Conservation (phyloP, 2,329 filamentous ascomycete species). For the Sporothrix pseudoabietina region DNA sequence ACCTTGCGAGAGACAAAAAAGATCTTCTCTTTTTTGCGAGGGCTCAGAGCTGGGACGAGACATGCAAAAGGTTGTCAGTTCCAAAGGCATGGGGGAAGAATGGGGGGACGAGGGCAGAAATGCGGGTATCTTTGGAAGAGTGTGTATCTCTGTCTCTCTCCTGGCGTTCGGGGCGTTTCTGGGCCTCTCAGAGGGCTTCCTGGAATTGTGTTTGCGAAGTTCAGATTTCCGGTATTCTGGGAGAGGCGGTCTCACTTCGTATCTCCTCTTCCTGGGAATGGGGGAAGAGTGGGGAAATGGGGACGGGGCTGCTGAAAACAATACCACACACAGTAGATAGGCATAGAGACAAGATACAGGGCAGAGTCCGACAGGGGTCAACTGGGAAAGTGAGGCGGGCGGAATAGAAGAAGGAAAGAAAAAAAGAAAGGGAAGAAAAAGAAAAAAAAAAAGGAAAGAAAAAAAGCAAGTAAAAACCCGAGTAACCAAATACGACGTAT, state of each 20-base stretch:
- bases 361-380: not conserved
- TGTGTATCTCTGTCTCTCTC: too few species aligned
- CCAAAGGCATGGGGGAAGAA: not conserved
- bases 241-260: not conserved
- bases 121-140: not conserved
- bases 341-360: not conserved
- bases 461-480: not conserved
- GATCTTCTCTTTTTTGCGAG: not conserved
- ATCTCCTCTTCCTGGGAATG: not conserved
- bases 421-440: not conserved
- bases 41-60: slow-evolving; percentile 1
- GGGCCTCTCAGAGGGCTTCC: not conserved
- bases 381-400: not conserved
- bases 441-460: not conserved
- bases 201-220: not conserved
- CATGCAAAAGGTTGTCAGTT: not conserved
- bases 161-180: too few species aligned
- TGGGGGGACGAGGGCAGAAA: not conserved
- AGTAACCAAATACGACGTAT: not conserved
- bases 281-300: not conserved
- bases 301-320: slow-evolving; percentile 4
- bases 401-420: not conserved
- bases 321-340: too few species aligned
- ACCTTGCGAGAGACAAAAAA: not conserved
- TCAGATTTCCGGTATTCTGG: not conserved